Evolutionary conservation across 257 asterid species (phyloP).

Genomic region (Ilex aquifolium): DNA sequence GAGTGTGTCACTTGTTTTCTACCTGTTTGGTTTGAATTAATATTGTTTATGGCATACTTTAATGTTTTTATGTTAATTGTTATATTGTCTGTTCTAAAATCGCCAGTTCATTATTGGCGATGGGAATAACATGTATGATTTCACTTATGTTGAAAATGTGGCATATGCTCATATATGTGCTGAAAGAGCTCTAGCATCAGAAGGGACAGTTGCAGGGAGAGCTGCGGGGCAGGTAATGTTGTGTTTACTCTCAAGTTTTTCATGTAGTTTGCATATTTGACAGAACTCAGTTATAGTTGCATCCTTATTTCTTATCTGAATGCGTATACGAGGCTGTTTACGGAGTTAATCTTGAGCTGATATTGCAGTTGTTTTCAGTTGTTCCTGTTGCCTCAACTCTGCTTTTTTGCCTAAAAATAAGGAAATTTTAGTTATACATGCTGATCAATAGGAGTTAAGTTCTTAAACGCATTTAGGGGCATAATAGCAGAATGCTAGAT

Average conservation of each 20-base stretch:
- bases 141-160: slow-evolving; percentile 92
- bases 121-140: slow-evolving; percentile 87
- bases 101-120: slow-evolving; percentile 84
- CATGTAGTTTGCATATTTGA: background rate
- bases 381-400: too few relatives aligned
- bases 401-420: too few relatives aligned
- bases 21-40: background rate
- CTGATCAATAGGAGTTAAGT: too few relatives aligned
- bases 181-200: slow-evolving; percentile 92
- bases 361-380: too few relatives aligned
- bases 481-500: too few relatives aligned
- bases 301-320: slow-evolving; percentile 7
- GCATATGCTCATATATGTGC: slow-evolving; percentile 99
- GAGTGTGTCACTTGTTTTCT: background rate
- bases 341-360: background rate
- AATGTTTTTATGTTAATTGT: background rate
- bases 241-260: background rate
- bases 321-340: background rate
- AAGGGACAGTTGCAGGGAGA: slow-evolving; percentile 62
- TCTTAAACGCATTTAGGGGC: too few relatives aligned
- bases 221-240: slow-evolving; percentile 82
- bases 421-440: too few relatives aligned
- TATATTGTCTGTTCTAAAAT: slow-evolving; percentile 17
- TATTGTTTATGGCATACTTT: background rate
- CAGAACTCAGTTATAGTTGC: background rate